Percentiles rank a stretch among this genome's conserved stretches.
Conservation (phyloP, 1,284 basidiomycete species). For the Cutaneotrichosporon cavernicola region DNA sequence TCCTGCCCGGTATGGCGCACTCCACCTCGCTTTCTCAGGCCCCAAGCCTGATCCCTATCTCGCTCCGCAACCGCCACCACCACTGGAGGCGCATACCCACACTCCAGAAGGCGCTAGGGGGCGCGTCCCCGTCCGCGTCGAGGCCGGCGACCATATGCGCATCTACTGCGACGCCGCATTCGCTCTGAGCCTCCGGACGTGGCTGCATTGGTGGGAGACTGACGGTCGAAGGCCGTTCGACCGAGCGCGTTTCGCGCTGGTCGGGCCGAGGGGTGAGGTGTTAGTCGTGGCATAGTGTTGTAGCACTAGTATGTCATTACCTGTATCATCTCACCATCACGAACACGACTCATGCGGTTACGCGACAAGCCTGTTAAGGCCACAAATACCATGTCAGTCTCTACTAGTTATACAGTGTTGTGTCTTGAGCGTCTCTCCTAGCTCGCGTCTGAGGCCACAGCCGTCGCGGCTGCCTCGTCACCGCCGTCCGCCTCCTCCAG, state of each 20-base stretch:
- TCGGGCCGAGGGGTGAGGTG: conserved; percentile 40
- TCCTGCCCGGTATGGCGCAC: conserved; percentile 21
- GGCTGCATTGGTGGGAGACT: conserved; percentile 31
- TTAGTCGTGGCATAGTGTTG: conserved; percentile 34
- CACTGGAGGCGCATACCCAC: conserved; percentile 13
- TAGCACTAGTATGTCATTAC: neutral
- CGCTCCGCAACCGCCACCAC: conserved; percentile 18
- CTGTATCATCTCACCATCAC: neutral
- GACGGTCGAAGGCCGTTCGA: conserved; percentile 27
- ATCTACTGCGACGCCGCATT: conserved; percentile 38
- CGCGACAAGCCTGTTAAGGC: neutral
- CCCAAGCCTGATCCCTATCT: conserved; percentile 45
- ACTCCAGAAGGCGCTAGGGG: neutral
- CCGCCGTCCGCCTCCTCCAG: conserved; percentile 14
- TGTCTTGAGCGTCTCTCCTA: neutral
- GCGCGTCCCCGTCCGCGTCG: conserved; percentile 23
- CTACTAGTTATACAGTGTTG: conserved; percentile 13
- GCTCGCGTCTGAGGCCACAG: conserved; percentile 1
- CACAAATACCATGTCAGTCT: neutral
- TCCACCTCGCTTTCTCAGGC: conserved; percentile 27
- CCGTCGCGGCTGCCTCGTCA: neutral
- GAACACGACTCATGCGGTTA: too few relatives aligned
- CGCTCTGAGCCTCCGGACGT: conserved; percentile 39
- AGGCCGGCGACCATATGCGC: conserved; percentile 45
- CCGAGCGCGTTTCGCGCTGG: conserved; percentile 33